A percentile compares a stretch with the other conserved stretches of the same genome.
phyloP scores from a whole-genome alignment of 2,329 filamentous ascomycete genomes.

The Neonectria neomacrospora region DNA sequence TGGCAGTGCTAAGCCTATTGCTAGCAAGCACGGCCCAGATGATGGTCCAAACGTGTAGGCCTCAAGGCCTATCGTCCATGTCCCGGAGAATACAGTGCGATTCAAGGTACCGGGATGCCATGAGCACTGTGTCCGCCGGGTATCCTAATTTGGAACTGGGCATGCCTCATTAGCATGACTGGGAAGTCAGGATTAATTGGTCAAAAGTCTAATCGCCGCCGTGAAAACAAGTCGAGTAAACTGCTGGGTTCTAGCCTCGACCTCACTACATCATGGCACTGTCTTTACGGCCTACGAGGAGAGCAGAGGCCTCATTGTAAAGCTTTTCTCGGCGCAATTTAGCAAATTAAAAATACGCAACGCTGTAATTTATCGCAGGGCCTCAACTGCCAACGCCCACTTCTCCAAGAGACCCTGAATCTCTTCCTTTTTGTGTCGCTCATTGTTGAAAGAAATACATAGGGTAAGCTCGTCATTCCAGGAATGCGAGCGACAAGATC shows the following conservation, averaged over 20 bases:
- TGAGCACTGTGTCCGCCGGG: neutral
- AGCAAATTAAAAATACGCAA: neutral
- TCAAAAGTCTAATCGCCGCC: neutral
- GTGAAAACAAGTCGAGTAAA: too few relatives aligned
- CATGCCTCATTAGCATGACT: neutral
- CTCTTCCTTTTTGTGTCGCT: slow-evolving; percentile 4
- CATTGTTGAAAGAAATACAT: slow-evolving; percentile 16
- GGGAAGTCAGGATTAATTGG: neutral
- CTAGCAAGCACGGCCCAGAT: neutral
- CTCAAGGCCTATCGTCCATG: neutral
- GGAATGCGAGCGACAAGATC: slow-evolving; percentile 20
- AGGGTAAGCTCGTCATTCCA: slow-evolving; percentile 18
- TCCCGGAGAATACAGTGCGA: neutral
- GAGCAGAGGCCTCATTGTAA: too few relatives aligned
- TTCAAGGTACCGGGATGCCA: neutral
- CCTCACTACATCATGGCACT: too few relatives aligned
- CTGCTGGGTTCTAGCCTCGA: too few relatives aligned
- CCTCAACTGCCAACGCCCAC: slow-evolving; percentile 4
- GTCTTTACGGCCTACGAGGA: too few relatives aligned
- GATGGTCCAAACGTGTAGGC: neutral
- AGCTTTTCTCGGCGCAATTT: too few relatives aligned
- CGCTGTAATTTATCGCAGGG: neutral
- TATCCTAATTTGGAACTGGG: neutral
- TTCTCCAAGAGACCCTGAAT: neutral
- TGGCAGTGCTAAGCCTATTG: neutral